These are phyloP conservation scores for Trichoderma afroharzianum DNA, from an alignment of 2,329 filamentous ascomycete genomes.

Conservation along the genomic window DNA sequence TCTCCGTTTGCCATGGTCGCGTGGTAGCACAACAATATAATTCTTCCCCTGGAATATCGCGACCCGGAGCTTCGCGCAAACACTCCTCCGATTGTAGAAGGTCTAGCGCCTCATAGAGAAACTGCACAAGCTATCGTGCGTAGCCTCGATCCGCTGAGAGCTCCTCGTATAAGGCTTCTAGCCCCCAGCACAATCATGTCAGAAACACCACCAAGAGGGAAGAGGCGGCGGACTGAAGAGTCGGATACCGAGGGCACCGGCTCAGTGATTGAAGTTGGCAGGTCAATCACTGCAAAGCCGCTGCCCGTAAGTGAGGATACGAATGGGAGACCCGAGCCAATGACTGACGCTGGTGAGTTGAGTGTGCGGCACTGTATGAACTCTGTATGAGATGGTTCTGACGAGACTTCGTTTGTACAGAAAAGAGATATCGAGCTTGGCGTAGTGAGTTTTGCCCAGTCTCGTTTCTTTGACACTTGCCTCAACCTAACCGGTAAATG, in stretches of 20 bases:
- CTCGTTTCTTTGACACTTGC: background rate
- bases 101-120: background rate
- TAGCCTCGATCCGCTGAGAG: background rate
- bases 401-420: background rate
- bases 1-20: background rate
- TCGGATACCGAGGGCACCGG: slow-evolving; percentile 2
- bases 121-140: background rate
- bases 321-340: background rate
- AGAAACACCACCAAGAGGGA: background rate
- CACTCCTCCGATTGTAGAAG: background rate
- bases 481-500: background rate
- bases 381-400: background rate
- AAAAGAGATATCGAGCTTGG: slow-evolving; percentile 12
- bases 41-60: background rate
- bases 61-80: background rate
- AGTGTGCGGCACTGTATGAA: background rate
- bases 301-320: background rate
- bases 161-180: background rate
- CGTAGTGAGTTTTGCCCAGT: background rate
- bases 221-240: slow-evolving; percentile 4
- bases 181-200: background rate
- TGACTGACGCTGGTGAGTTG: background rate
- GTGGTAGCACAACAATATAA: background rate
- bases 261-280: background rate
- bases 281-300: background rate